Conservation (phyloP, 768 basidiomycete species). For the Cyclocybe cylindracea region DNA sequence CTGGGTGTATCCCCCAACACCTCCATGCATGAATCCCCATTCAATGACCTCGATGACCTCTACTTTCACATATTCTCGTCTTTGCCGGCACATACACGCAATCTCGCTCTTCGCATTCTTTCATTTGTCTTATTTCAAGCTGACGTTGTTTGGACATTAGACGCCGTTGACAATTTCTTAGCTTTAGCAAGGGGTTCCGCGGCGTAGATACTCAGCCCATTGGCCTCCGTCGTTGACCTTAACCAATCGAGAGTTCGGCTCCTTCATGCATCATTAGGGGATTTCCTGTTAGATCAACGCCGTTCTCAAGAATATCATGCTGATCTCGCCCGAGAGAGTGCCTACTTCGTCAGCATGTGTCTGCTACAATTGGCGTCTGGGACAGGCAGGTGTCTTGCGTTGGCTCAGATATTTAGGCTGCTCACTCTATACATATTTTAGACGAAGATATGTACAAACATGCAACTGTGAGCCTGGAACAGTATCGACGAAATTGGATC, state of each 20-base stretch:
- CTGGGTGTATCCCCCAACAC: slow-evolving; percentile 7
- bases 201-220: slow-evolving; percentile 3
- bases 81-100: neutral
- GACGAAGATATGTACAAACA: no score
- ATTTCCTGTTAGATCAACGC: slow-evolving; percentile 5
- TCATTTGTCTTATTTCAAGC: neutral
- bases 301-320: slow-evolving; percentile 6
- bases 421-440: no score
- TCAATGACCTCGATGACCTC: slow-evolving; percentile 9
- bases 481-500: no score
- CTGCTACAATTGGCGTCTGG: no score
- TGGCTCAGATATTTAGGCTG: no score
- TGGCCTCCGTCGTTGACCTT: neutral
- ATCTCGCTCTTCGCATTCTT: neutral
- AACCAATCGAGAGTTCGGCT: neutral
- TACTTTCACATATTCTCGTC: slow-evolving; percentile 10
- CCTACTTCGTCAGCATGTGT: neutral
- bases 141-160: neutral
- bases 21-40: slow-evolving; percentile 3
- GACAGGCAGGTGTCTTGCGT: no score
- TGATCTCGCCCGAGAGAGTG: neutral
- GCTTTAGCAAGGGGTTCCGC: neutral
- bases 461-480: no score
- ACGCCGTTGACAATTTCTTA: neutral
- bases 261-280: slow-evolving; percentile 8